These are phyloP conservation scores for Aphanocladium album DNA, from an alignment of 2,329 filamentous ascomycete genomes.

Conservation along the genomic window DNA sequence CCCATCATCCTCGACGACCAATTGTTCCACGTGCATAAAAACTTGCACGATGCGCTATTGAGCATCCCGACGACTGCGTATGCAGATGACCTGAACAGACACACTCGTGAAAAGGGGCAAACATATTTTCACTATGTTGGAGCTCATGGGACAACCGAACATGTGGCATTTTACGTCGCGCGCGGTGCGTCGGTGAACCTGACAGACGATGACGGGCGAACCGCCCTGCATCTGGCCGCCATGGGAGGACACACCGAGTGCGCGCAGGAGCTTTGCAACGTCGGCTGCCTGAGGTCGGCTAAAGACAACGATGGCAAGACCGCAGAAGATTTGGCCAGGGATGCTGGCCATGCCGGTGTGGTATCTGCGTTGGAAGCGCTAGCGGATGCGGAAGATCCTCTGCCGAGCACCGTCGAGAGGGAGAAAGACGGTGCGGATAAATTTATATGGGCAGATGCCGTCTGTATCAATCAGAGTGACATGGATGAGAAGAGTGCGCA, in stretches of 20 bases:
- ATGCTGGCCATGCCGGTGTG: constrained; percentile 12
- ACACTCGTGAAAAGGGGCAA: constrained; percentile 2
- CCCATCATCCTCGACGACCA: constrained; percentile 17
- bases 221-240: constrained; percentile 19
- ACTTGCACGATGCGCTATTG: constrained; percentile 19
- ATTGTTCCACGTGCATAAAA: constrained; percentile 18
- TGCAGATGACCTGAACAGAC: background rate
- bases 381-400: background rate
- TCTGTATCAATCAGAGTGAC: constrained; percentile 27
- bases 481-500: constrained; percentile 22
- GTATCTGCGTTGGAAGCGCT: constrained; percentile 14
- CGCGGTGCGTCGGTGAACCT: constrained; percentile 14
- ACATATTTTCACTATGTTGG: constrained; percentile 16
- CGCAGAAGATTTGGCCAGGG: constrained; percentile 17
- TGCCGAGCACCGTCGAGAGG: background rate
- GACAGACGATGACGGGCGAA: constrained; percentile 14
- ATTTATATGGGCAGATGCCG: constrained; percentile 25
- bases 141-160: constrained; percentile 2
- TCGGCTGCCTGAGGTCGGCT: constrained; percentile 9
- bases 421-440: background rate
- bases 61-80: constrained; percentile 12
- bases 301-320: constrained; percentile 15
- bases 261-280: constrained; percentile 13
- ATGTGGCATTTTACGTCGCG: constrained; percentile 14
- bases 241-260: constrained; percentile 12